Percentiles rank a stretch among this genome's conserved stretches.
phyloP scores from a whole-genome alignment of 2,329 filamentous ascomycete species.

The Arthrobotrys sinensis region DNA sequence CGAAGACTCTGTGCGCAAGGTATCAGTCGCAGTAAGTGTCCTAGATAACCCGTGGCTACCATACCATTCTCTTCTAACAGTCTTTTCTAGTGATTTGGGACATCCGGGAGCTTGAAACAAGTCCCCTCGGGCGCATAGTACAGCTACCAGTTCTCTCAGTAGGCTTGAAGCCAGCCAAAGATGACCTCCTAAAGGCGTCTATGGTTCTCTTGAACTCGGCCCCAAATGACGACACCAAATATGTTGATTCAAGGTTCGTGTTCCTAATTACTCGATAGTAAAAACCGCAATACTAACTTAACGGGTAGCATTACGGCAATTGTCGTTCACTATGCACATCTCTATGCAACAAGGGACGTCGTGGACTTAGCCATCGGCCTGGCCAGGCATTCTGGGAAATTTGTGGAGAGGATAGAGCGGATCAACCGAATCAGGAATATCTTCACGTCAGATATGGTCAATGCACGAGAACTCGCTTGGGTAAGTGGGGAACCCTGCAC shows the following conservation, averaged over 20 bases:
- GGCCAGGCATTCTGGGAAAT: conserved; percentile 47
- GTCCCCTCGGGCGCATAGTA: conserved; percentile 61
- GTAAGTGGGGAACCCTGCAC: conserved; percentile 42
- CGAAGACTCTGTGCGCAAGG: conserved; percentile 64
- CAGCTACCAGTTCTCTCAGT: conserved; percentile 62
- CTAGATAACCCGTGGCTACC: background rate
- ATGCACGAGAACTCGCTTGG: conserved; percentile 64
- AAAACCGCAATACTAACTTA: conserved; percentile 19
- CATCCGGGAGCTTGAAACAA: conserved; percentile 64
- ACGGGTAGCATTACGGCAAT: conserved; percentile 62
- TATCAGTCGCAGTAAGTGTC: conserved; percentile 61
- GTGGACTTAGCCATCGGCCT: conserved; percentile 45
- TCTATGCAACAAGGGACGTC: conserved; percentile 62
- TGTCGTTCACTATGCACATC: conserved; percentile 64
- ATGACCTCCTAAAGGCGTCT: conserved; percentile 62
- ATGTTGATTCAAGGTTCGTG: conserved; percentile 60
- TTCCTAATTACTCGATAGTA: conserved; percentile 14
- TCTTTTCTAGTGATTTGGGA: conserved; percentile 63
- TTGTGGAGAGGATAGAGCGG: conserved; percentile 61
- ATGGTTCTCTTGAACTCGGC: conserved; percentile 62
- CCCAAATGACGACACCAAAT: conserved; percentile 60
- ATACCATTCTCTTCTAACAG: conserved; percentile 10
- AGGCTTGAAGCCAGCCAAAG: conserved; percentile 64
- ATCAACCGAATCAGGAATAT: conserved; percentile 62
- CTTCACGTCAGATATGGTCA: conserved; percentile 63